These are phyloP conservation scores for Trichoderma cornu-damae DNA, from an alignment of 2,329 filamentous ascomycete genomes.

Conservation along the genomic window DNA sequence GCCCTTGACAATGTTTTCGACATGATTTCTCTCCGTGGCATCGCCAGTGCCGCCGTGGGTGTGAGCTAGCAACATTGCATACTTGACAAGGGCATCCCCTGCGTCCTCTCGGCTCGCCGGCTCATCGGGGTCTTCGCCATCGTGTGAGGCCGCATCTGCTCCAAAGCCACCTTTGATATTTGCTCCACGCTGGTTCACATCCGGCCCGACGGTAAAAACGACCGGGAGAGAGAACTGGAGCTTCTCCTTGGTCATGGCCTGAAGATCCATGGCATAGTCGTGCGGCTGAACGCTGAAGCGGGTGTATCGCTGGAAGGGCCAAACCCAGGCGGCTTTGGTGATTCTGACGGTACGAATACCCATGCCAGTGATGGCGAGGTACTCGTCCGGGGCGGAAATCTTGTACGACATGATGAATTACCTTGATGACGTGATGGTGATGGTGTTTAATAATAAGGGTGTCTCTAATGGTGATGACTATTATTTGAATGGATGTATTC, in stretches of 20 bases:
- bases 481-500: too few species aligned
- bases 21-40: slow-evolving; percentile 50
- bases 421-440: slow-evolving; percentile 17
- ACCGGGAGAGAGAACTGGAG: slow-evolving; percentile 76
- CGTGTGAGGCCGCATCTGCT: slow-evolving; percentile 15
- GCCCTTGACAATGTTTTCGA: slow-evolving; percentile 81
- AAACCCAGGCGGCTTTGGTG: slow-evolving; percentile 69
- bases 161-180: slow-evolving; percentile 27
- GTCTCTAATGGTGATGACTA: too few species aligned
- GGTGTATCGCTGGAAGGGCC: slow-evolving; percentile 63
- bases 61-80: slow-evolving; percentile 72
- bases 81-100: slow-evolving; percentile 68
- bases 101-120: slow-evolving; percentile 42
- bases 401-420: slow-evolving; percentile 54
- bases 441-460: not conserved
- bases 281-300: slow-evolving; percentile 65
- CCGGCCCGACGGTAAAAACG: slow-evolving; percentile 80
- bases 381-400: slow-evolving; percentile 71
- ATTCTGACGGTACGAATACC: slow-evolving; percentile 70
- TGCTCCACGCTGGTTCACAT: slow-evolving; percentile 57
- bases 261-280: slow-evolving; percentile 76
- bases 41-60: slow-evolving; percentile 41
- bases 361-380: slow-evolving; percentile 81
- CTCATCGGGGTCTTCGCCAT: slow-evolving; percentile 22
- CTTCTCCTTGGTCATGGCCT: slow-evolving; percentile 88